Evolutionary conservation across 2,329 filamentous ascomycete species (phyloP), one percentile per base, ranked within the genome.

Genomic region (Penicillium brevicompactum): DNA sequence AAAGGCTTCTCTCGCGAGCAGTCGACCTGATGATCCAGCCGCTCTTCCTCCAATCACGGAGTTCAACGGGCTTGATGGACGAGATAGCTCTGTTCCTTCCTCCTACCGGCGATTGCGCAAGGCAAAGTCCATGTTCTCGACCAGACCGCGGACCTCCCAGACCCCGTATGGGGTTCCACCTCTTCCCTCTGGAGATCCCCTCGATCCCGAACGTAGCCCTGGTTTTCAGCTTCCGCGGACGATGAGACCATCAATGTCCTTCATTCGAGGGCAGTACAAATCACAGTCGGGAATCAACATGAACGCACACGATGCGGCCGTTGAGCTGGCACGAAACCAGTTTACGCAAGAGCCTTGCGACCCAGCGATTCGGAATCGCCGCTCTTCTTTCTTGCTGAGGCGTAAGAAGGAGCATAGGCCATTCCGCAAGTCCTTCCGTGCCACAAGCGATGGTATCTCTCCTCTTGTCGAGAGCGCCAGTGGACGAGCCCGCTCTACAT

Each of bases 111-210:
- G 71, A 48, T 68, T 80, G 30, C 75, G 76, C 31, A 80, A 76
- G 58, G 70, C 78, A 7, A 77, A 73, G 55, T 81, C 78, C n/a
- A 77, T 80, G 76, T 78, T 79, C 51, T 72, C 72, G 6, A 72
- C 76, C 2, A 67, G 72, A 48, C 71, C 69, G 32, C 67, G 70
- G 31, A 57, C 68, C 14, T 65, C 69, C 4, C 65, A 63, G 21
- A 47, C 56, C 5, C 14, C 57, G 22, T 57, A 66, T 46, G 62
- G 56, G 31, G 34, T 52, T 3, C 49, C 61, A 6, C 48, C 57
- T 5, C 49, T 56, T 8, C 54, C 57, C 4, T 49, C 49, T 21
- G 49, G 55, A 2, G 49, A 58, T 43, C 49, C 51, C 9, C 49
- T 41, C 22, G 62, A 60, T 42, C 53, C 55, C 6, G 59, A 66